phyloP scores from a whole-genome alignment of 768 basidiomycete species.

The Boletus sensibilis region DNA sequence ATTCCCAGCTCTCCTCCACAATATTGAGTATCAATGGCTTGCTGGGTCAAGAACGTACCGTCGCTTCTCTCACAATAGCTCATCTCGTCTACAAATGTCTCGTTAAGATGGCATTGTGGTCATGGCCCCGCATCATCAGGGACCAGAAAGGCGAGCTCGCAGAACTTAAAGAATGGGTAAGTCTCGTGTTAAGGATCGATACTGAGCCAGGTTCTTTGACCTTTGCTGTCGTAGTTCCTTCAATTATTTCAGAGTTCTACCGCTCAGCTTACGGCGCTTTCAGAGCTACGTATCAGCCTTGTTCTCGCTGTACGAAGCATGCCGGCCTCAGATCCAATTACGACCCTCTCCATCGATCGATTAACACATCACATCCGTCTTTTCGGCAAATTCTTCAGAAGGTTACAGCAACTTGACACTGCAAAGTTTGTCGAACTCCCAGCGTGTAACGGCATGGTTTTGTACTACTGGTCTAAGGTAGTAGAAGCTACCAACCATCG shows the following conservation, averaged over 20 bases:
- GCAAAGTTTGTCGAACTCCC: conserved; percentile 63
- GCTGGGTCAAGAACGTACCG: conserved; percentile 38
- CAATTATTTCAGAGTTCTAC: conserved; percentile 61
- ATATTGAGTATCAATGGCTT: conserved; percentile 34
- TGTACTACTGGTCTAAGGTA: conserved; percentile 82
- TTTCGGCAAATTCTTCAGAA: conserved; percentile 80
- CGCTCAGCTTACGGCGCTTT: conserved; percentile 53
- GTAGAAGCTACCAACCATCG: conserved; percentile 59
- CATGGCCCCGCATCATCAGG: conserved; percentile 56
- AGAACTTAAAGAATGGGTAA: conserved; percentile 54
- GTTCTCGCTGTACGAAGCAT: conserved; percentile 42
- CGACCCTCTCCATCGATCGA: conserved; percentile 48
- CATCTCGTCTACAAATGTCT: conserved; percentile 78
- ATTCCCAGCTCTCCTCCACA: conserved; percentile 48
- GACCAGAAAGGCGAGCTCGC: conserved; percentile 42
- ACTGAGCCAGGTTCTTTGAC: conserved; percentile 1
- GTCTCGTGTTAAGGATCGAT: conserved; percentile 14
- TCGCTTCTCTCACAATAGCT: conserved; percentile 51
- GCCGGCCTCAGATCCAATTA: conserved; percentile 35
- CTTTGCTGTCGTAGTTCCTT: conserved; percentile 44
- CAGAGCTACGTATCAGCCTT: conserved; percentile 56
- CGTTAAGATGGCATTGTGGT: conserved; percentile 66
- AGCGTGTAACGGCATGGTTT: conserved; percentile 60
- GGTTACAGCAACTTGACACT: conserved; percentile 61
- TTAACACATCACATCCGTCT: conserved; percentile 67